These are phyloP conservation scores for Macrolepiota fuliginosa DNA, from an alignment of 768 basidiomycete species.

Conservation along the genomic window DNA sequence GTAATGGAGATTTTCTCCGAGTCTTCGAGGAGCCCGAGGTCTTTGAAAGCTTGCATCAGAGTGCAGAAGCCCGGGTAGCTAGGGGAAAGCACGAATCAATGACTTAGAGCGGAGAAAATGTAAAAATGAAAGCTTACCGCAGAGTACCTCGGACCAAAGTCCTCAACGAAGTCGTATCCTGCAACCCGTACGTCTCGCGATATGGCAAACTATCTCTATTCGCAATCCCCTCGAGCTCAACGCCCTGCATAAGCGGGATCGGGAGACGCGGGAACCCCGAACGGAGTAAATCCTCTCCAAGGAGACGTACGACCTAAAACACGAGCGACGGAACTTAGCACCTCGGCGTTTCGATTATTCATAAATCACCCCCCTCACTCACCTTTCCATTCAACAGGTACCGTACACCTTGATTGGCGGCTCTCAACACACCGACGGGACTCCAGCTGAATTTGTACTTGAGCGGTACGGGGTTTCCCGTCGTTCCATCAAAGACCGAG, in stretches of 20 bases:
- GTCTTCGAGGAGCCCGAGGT: slow-evolving; percentile 64
- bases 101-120: not conserved
- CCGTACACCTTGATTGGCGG: slow-evolving; percentile 69
- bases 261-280: slow-evolving; percentile 67
- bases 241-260: slow-evolving; percentile 43
- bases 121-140: slow-evolving; percentile 41
- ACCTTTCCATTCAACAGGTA: slow-evolving; percentile 63
- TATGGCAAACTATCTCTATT: slow-evolving; percentile 84
- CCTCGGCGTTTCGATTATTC: not conserved
- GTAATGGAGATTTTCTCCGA: slow-evolving; percentile 30
- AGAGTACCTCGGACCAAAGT: slow-evolving; percentile 85
- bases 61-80: slow-evolving; percentile 85
- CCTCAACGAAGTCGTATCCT: slow-evolving; percentile 33
- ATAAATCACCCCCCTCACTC: slow-evolving; percentile 18
- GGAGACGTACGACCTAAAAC: slow-evolving; percentile 42
- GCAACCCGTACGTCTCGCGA: slow-evolving; percentile 59
- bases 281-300: slow-evolving; percentile 52
- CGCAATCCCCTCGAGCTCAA: slow-evolving; percentile 79
- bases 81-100: not conserved
- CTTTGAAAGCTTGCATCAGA: slow-evolving; percentile 70
- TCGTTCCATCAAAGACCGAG: slow-evolving; percentile 7
- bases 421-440: slow-evolving; percentile 81
- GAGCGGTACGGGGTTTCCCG: slow-evolving; percentile 56
- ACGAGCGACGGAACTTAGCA: not conserved
- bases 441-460: slow-evolving; percentile 97